Base-by-base conservation (phyloP, 768 basidiomycete species). In the Agrocybe pediades region DNA sequence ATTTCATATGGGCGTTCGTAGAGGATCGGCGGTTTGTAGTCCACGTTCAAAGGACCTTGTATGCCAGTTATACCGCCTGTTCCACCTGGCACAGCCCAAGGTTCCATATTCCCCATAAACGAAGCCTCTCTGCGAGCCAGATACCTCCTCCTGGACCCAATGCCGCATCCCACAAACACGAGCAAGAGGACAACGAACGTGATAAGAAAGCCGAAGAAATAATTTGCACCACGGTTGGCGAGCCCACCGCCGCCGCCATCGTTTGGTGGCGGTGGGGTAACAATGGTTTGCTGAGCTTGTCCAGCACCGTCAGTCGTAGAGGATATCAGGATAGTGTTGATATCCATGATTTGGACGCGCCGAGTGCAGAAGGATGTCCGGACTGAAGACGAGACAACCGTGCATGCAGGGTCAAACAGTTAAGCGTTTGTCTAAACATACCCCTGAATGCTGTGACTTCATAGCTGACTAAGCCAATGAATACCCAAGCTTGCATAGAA, bases 181-280 rank as follows among this genome's bases (percentile, higher is more conserved):
- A 83, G 67, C 24, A 84, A 63, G 41, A 81, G 70, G 1, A 73
- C 69, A 53, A 77, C 68, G 58, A 82, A 77, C 20, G 77, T 72
- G 61, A 80, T 74, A 56, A 82, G 74, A 56, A 82, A 80, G 3
- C 80, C 80, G 53, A 80, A 79, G 63, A 80, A 80, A 62, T 79
- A 78, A 57, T 68, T 77, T 19, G 76, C 73, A 6, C 75, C 73
- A 29, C 70, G 69, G 27, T 59, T 53, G 54, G 57, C 57, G 15
- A 62, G 56, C 49, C 41, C 62, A 45, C 60, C 43, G 25, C 45
- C 57, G 20, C 51, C 51, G 25, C 53, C 48, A 29, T 29, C 33
- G 25, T 41, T 50, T 29, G 20, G 30, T 36, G 47, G 20, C 20
- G 29, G 33, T 17, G 29, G 48, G 27, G 7, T 30, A 27, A 19